Evolutionary conservation across 2,329 filamentous ascomycete genomes (phyloP).

Genomic region (Drechslerella coelobrocha): DNA sequence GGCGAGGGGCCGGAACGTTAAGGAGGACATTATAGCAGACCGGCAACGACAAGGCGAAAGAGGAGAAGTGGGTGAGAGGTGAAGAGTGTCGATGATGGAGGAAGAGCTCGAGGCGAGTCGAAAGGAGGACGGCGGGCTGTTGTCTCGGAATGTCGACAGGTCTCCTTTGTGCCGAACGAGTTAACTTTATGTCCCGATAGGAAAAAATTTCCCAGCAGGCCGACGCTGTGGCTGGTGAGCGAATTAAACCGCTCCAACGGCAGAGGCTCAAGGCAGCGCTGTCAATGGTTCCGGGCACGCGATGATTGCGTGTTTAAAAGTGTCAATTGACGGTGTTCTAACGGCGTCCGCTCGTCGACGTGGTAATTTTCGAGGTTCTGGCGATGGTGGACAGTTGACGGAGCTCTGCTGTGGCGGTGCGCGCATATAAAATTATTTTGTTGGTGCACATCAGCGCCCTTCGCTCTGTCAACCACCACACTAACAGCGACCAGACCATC

Average conservation of each 20-base stretch:
- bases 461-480: background rate
- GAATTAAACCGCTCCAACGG: conserved; percentile 17
- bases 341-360: background rate
- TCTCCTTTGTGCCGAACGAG: conserved; percentile 47
- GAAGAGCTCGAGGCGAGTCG: conserved; percentile 8
- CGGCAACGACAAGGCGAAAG: conserved; percentile 1
- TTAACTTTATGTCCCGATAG: conserved; percentile 24
- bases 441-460: background rate
- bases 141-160: conserved; percentile 13
- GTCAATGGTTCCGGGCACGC: background rate
- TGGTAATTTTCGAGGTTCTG: background rate
- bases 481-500: background rate
- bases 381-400: background rate
- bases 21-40: conserved; percentile 31
- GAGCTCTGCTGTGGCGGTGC: conserved; percentile 23
- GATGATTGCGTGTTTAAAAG: background rate
- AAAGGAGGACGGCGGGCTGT: conserved; percentile 11
- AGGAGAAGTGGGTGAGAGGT: conserved; percentile 13
- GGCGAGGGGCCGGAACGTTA: conserved; percentile 41
- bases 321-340: background rate
- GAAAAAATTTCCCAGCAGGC: conserved; percentile 46
- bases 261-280: background rate
- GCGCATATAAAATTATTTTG: conserved; percentile 5
- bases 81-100: conserved; percentile 11
- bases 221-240: conserved; percentile 47